Evolutionary conservation across 2,329 filamentous ascomycete species (phyloP).

Genomic region (Cladosporium oxysporum): DNA sequence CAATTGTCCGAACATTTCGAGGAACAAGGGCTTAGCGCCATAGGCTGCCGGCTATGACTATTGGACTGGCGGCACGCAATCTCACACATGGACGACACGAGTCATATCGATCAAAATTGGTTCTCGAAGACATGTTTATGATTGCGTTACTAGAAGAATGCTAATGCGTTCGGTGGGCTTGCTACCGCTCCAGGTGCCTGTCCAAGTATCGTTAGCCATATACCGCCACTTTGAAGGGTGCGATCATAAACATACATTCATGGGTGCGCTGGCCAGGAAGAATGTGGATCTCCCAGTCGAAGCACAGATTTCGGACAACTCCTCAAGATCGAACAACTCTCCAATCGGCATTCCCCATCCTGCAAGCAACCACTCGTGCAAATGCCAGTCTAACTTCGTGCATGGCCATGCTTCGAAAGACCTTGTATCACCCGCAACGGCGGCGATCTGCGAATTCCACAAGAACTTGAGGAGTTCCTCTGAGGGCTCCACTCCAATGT

Average conservation of each 20-base stretch:
- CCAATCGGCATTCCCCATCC: slow-evolving; percentile 56
- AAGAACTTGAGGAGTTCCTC: neutral
- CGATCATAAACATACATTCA: slow-evolving; percentile 41
- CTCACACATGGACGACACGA: too few relatives aligned
- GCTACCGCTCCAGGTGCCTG: slow-evolving; percentile 39
- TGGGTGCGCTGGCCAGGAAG: slow-evolving; percentile 52
- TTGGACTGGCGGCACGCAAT: neutral
- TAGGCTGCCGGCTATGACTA: neutral
- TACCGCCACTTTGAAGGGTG: neutral
- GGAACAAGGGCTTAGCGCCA: neutral
- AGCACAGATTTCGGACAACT: slow-evolving; percentile 44
- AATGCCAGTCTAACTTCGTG: slow-evolving; percentile 36
- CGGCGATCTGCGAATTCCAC: neutral
- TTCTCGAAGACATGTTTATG: neutral
- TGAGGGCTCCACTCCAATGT: slow-evolving; percentile 5
- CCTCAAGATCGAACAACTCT: slow-evolving; percentile 54
- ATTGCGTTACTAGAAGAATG: slow-evolving; percentile 37
- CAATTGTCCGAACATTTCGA: neutral
- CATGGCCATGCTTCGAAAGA: slow-evolving; percentile 37
- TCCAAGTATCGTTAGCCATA: slow-evolving; percentile 38
- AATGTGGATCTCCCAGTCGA: slow-evolving; percentile 46
- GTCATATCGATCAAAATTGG: too few relatives aligned
- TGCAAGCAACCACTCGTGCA: slow-evolving; percentile 51
- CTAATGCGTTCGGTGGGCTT: slow-evolving; percentile 43
- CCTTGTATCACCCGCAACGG: neutral